Conservation (phyloP, 306 rosid species). For the Cicer chorassanicum region DNA sequence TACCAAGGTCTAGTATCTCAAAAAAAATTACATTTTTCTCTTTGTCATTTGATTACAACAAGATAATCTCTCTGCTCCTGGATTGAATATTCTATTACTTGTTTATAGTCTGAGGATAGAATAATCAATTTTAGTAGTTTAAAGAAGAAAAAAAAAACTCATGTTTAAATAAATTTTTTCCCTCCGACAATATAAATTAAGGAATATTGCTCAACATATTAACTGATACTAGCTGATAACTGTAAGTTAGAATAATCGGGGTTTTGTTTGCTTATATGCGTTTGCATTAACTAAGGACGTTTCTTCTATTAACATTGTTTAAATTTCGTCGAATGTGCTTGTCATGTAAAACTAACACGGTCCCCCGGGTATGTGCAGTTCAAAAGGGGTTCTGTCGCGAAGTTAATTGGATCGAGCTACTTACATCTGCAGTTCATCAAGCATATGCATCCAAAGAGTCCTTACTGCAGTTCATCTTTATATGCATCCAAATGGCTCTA, state of each 20-base stretch:
- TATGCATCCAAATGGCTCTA: neutral
- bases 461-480: too few relatives aligned
- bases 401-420: slow-evolving; percentile 49
- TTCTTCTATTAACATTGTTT: neutral
- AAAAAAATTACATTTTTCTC: neutral
- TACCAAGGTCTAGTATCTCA: slow-evolving; percentile 73
- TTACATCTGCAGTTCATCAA: slow-evolving; percentile 23
- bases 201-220: neutral
- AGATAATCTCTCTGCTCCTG: slow-evolving; percentile 1
- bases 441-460: slow-evolving; percentile 9
- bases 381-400: slow-evolving; percentile 89
- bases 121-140: neutral
- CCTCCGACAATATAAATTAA: neutral
- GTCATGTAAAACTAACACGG: slow-evolving; percentile 33
- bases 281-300: neutral
- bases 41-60: neutral
- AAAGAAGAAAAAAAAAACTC: neutral
- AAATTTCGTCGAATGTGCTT: neutral
- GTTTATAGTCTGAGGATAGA: slow-evolving; percentile 11
- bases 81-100: slow-evolving; percentile 23
- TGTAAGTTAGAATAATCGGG: too few relatives aligned
- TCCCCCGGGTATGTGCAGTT: slow-evolving; percentile 58
- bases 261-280: too few relatives aligned
- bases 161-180: neutral
- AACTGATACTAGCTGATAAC: neutral